Percentiles rank a stretch among this genome's conserved stretches.
Conservation (phyloP, 2,329 filamentous ascomycete genomes). For the Myriosclerotinia curreyana region DNA sequence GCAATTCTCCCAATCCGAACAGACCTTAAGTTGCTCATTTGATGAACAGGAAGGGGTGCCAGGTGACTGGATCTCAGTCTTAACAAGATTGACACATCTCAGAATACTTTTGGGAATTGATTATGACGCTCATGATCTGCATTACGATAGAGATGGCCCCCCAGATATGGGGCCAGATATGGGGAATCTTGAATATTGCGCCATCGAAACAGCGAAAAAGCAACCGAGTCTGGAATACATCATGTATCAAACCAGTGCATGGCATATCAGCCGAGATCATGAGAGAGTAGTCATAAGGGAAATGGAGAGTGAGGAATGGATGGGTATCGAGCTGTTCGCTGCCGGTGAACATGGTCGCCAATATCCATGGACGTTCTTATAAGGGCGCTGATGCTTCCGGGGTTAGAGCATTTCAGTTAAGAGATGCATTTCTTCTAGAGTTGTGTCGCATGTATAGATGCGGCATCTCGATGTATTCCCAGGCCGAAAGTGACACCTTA, state of each 20-base stretch:
- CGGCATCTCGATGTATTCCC: too few relatives aligned
- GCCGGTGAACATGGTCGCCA: too few relatives aligned
- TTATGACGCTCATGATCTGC: too few relatives aligned
- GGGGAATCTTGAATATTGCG: background rate
- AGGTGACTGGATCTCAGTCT: background rate
- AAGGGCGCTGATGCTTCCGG: background rate
- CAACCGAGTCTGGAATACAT: background rate
- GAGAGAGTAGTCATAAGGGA: background rate
- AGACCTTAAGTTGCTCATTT: background rate
- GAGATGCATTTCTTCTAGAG: too few relatives aligned
- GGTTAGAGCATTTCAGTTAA: too few relatives aligned
- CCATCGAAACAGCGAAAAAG: background rate
- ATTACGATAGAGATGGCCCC: too few relatives aligned
- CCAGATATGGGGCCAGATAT: too few relatives aligned
- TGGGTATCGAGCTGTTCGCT: background rate
- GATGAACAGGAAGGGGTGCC: background rate
- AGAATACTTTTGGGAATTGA: too few relatives aligned
- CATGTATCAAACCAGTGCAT: background rate
- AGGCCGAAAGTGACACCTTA: too few relatives aligned
- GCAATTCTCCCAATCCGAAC: background rate
- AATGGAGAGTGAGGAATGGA: background rate
- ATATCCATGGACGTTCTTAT: background rate
- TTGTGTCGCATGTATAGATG: too few relatives aligned
- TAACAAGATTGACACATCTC: background rate
- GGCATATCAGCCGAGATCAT: background rate